These are phyloP conservation scores for Fraxinus sp. DNA, from an alignment of 305 asterid species.

Conservation along the genomic window DNA sequence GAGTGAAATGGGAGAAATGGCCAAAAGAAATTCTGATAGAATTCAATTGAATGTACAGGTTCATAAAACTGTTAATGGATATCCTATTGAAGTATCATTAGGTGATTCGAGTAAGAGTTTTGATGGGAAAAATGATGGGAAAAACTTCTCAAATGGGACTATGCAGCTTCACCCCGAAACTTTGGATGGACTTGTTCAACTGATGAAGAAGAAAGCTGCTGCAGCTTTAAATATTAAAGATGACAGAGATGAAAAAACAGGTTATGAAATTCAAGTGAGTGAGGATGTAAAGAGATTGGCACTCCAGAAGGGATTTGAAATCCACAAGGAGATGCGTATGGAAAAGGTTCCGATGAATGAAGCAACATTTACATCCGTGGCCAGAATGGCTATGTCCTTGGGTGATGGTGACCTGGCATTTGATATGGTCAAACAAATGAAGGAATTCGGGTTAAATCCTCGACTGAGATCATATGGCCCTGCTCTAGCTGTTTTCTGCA, in stretches of 20 bases:
- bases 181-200: slow-evolving; percentile 52
- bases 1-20: slow-evolving; percentile 28
- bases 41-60: slow-evolving; percentile 6
- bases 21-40: slow-evolving; percentile 13
- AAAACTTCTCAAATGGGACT: slow-evolving; percentile 23
- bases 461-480: slow-evolving; percentile 75
- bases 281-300: slow-evolving; percentile 59
- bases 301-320: slow-evolving; percentile 63
- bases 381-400: slow-evolving; percentile 79
- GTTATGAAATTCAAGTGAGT: slow-evolving; percentile 47
- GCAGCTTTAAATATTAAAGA: slow-evolving; percentile 19
- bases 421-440: slow-evolving; percentile 65
- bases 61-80: slow-evolving; percentile 14
- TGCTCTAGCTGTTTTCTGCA: slow-evolving; percentile 65
- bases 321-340: slow-evolving; percentile 48
- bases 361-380: slow-evolving; percentile 75
- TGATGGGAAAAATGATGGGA: slow-evolving; percentile 13
- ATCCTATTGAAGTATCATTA: slow-evolving; percentile 4
- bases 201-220: slow-evolving; percentile 34
- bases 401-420: slow-evolving; percentile 83
- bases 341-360: slow-evolving; percentile 69
- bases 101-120: slow-evolving; percentile 22
- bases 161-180: slow-evolving; percentile 28
- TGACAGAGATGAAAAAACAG: slow-evolving; percentile 19
- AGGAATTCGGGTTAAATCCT: slow-evolving; percentile 60